Evolutionary conservation across 2,329 filamentous ascomycete species (phyloP).

Genomic region (Fusarium caatingaense): DNA sequence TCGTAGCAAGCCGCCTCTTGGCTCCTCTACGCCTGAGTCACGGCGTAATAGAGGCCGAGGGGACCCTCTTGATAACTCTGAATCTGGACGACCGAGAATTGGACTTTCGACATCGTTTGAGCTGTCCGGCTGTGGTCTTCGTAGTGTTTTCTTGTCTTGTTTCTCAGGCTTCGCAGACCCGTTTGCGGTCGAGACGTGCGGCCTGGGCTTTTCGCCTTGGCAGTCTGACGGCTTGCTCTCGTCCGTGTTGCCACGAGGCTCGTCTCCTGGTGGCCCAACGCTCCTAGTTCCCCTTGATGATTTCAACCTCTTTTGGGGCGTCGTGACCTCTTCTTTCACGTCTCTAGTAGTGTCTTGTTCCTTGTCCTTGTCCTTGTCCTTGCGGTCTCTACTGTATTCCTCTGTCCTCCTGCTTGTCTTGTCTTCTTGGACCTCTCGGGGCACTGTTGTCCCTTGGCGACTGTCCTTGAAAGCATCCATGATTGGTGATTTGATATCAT

Average conservation of each 20-base stretch:
- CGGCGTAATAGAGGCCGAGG: constrained; percentile 48
- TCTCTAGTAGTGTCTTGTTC: constrained; percentile 11
- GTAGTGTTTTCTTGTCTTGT: constrained; percentile 41
- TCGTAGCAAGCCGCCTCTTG: constrained; percentile 47
- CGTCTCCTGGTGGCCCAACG: background rate
- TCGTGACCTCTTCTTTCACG: constrained; percentile 3
- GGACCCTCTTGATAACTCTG: constrained; percentile 24
- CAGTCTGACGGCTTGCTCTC: constrained; percentile 11
- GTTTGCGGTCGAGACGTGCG: constrained; percentile 26
- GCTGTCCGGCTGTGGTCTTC: constrained; percentile 41
- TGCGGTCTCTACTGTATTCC: constrained; percentile 38
- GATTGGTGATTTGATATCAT: background rate
- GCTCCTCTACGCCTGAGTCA: constrained; percentile 49
- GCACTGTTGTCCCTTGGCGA: constrained; percentile 43
- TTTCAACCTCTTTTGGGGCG: constrained; percentile 4
- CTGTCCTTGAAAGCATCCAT: constrained; percentile 33
- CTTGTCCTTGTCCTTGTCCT: constrained; percentile 26
- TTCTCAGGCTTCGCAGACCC: constrained; percentile 37
- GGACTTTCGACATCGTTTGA: constrained; percentile 54
- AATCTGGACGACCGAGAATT: constrained; percentile 49
- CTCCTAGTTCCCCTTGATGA: constrained; percentile 4
- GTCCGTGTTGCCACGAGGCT: constrained; percentile 4
- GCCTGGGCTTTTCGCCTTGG: background rate
- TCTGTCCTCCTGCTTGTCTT: constrained; percentile 18
- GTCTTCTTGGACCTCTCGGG: background rate